Conservation (phyloP, 148 eudicot genomes). For the Polygonum maritimum region DNA sequence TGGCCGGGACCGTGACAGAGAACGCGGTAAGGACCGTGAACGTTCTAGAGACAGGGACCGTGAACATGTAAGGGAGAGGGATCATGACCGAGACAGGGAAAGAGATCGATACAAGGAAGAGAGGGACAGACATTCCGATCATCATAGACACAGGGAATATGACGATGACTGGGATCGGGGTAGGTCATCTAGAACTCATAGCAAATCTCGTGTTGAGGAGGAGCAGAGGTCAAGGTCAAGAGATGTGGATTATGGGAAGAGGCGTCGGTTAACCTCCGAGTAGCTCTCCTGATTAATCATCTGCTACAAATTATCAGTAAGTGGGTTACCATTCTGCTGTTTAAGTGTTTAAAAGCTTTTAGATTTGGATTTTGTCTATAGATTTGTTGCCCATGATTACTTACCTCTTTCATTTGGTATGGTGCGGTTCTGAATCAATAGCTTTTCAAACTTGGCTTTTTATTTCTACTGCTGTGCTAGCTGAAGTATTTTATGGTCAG, state of each 20-base stretch:
- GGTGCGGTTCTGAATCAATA: not conserved
- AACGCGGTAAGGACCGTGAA: conserved; percentile 35
- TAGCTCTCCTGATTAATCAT: conserved; percentile 15
- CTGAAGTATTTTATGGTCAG: not conserved
- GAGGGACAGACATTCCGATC: conserved; percentile 57
- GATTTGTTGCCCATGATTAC: not conserved
- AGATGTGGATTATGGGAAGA: conserved; percentile 70
- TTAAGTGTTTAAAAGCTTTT: not conserved
- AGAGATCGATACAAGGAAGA: conserved; percentile 62
- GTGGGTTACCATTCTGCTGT: not conserved
- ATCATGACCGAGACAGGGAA: conserved; percentile 38
- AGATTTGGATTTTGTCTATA: not conserved
- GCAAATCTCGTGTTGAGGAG: conserved; percentile 47
- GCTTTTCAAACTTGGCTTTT: not conserved
- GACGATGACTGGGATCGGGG: conserved; percentile 83
- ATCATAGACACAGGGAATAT: conserved; percentile 62
- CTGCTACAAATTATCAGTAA: not conserved
- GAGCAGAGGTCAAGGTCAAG: conserved; percentile 58
- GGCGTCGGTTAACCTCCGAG: conserved; percentile 51
- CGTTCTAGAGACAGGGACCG: conserved; percentile 54
- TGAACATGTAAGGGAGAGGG: conserved; percentile 27
- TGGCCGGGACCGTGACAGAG: conserved; percentile 49
- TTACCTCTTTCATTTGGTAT: not conserved
- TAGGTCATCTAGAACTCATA: conserved; percentile 61
- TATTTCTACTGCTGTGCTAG: not conserved